phyloP scores from a whole-genome alignment of 768 basidiomycete species.

The Ephemerocybe angulata region DNA sequence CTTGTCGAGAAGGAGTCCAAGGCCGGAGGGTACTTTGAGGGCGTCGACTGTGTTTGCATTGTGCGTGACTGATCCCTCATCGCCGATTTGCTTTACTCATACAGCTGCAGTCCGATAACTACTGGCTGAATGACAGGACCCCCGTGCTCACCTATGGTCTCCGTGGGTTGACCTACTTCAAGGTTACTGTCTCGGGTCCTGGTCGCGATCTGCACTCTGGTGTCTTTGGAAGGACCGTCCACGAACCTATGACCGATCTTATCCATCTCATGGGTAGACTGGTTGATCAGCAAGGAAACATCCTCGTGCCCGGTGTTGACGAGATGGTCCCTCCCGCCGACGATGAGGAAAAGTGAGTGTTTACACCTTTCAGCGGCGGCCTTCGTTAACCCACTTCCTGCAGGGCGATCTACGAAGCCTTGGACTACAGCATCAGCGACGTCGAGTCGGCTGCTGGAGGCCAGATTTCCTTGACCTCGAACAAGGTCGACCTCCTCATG shows the following conservation, averaged over 20 bases:
- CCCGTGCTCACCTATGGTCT: slow-evolving; percentile 85
- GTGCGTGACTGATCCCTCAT: slow-evolving; percentile 36
- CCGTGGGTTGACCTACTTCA: slow-evolving; percentile 86
- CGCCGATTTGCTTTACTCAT: not conserved
- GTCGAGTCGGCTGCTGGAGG: slow-evolving; percentile 76
- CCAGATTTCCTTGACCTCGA: slow-evolving; percentile 64
- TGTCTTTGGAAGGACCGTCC: slow-evolving; percentile 74
- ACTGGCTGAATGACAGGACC: slow-evolving; percentile 85
- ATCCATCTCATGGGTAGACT: slow-evolving; percentile 81
- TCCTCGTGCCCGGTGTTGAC: slow-evolving; percentile 85
- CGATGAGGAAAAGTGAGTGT: slow-evolving; percentile 59
- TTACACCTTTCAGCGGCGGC: not conserved
- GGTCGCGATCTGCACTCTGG: slow-evolving; percentile 89
- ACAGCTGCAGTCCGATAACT: slow-evolving; percentile 76
- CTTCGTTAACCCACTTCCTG: not conserved
- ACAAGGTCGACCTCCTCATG: slow-evolving; percentile 83
- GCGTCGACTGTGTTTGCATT: slow-evolving; percentile 92
- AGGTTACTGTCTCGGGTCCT: slow-evolving; percentile 77
- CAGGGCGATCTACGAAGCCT: slow-evolving; percentile 65
- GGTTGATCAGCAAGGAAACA: slow-evolving; percentile 72
- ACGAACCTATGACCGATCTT: slow-evolving; percentile 94
- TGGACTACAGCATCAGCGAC: slow-evolving; percentile 72
- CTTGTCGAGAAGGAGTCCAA: slow-evolving; percentile 73
- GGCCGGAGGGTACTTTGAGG: slow-evolving; percentile 77
- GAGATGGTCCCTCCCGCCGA: slow-evolving; percentile 76